These are phyloP conservation scores for Nicotiana undulata DNA, from an alignment of 257 asterid species.

Conservation along the genomic window DNA sequence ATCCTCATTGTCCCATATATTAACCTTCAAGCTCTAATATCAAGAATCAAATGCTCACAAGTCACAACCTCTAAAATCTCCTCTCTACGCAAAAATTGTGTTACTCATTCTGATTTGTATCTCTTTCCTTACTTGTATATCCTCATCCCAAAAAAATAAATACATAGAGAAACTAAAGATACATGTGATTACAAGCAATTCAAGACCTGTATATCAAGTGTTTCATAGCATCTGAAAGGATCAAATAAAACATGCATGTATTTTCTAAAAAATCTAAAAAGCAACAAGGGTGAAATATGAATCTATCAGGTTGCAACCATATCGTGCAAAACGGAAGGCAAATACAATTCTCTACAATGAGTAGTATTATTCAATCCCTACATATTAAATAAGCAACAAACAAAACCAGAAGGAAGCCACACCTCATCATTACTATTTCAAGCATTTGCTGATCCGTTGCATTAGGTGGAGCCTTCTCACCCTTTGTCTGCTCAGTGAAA, in stretches of 20 bases:
- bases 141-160: background rate
- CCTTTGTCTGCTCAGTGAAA: conserved; percentile 85
- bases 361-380: background rate
- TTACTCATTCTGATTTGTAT: background rate
- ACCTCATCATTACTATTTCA: conserved; percentile 90
- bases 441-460: conserved; percentile 95
- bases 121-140: background rate
- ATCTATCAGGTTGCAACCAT: background rate
- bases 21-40: background rate
- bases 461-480: conserved; percentile 58
- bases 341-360: background rate
- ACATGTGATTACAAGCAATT: background rate
- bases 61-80: background rate
- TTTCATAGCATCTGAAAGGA: background rate
- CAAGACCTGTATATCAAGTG: background rate
- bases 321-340: background rate
- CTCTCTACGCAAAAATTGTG: background rate
- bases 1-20: background rate
- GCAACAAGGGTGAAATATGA: background rate
- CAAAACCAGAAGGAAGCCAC: background rate
- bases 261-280: background rate
- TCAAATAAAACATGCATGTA: background rate
- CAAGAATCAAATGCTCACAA: background rate
- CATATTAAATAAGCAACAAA: background rate
- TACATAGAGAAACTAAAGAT: background rate